Evolutionary conservation across 345 rosid genomes (phyloP).

Genomic region (Capsella bursapastoris): DNA sequence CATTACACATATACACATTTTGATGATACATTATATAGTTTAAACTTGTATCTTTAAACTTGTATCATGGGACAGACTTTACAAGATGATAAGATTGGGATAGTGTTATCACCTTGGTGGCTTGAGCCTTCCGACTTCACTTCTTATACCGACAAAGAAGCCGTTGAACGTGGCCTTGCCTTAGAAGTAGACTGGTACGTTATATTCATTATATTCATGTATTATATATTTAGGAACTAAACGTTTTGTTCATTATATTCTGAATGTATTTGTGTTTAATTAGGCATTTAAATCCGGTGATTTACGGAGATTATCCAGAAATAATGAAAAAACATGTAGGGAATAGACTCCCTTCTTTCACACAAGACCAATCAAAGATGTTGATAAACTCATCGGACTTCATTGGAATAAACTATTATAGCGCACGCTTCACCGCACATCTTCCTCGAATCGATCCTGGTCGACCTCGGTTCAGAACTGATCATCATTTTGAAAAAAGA

Average conservation of each 20-base stretch:
- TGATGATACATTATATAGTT: neutral
- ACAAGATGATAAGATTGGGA: slow-evolving; percentile 43
- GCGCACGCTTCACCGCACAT: slow-evolving; percentile 16
- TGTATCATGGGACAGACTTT: slow-evolving; percentile 8
- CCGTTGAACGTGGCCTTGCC: slow-evolving; percentile 34
- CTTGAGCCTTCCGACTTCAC: slow-evolving; percentile 31
- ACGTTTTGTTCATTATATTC: neutral
- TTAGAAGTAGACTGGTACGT: slow-evolving; percentile 29
- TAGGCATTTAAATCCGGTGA: slow-evolving; percentile 40
- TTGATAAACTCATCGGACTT: slow-evolving; percentile 33
- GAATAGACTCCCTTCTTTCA: slow-evolving; percentile 29
- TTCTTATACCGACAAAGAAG: slow-evolving; percentile 33
- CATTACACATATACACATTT: neutral
- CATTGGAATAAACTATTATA: slow-evolving; percentile 36
- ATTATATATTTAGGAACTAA: neutral
- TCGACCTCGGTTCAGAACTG: slow-evolving; percentile 25
- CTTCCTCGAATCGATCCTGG: slow-evolving; percentile 11
- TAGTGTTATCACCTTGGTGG: slow-evolving; percentile 38
- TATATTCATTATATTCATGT: neutral
- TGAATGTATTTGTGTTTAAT: neutral
- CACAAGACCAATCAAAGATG: slow-evolving; percentile 38
- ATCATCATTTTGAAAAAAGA: slow-evolving; percentile 16
- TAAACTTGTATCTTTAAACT: too few species aligned
- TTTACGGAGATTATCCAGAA: slow-evolving; percentile 39
- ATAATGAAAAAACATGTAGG: slow-evolving; percentile 26